Percentiles rank a stretch among this genome's conserved stretches.
These are phyloP conservation scores for Globomyces pollinis-pini DNA, from an alignment of 192 early-diverging fungal species.

Conservation along the genomic window DNA sequence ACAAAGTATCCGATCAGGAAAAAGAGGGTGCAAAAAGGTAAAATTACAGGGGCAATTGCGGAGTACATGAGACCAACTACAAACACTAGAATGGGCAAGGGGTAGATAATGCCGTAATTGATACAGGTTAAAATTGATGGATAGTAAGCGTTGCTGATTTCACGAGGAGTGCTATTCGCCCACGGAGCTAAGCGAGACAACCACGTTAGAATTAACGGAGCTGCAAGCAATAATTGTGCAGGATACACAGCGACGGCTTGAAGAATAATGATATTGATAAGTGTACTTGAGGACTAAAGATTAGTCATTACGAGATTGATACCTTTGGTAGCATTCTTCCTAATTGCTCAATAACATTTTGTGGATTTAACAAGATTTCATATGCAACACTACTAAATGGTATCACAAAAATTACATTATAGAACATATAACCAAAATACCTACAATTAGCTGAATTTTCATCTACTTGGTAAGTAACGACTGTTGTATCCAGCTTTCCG, in stretches of 20 bases:
- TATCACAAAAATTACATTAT: slow-evolving; percentile 39
- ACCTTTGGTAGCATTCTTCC: slow-evolving; percentile 11
- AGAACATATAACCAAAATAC: slow-evolving; percentile 43
- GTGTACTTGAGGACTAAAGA: slow-evolving; percentile 14
- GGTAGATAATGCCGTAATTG: slow-evolving; percentile 45
- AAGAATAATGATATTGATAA: slow-evolving; percentile 41
- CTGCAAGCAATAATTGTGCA: slow-evolving; percentile 37
- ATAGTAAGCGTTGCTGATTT: slow-evolving; percentile 42
- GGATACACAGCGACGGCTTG: slow-evolving; percentile 33
- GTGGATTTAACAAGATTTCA: slow-evolving; percentile 22
- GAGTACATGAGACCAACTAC: slow-evolving; percentile 41
- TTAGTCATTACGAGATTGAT: not conserved
- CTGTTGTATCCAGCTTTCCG: slow-evolving; percentile 44
- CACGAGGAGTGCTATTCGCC: slow-evolving; percentile 28
- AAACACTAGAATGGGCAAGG: slow-evolving; percentile 43
- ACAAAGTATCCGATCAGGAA: slow-evolving; percentile 42
- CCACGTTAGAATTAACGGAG: slow-evolving; percentile 38
- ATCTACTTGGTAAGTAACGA: slow-evolving; percentile 34
- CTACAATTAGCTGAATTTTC: slow-evolving; percentile 8
- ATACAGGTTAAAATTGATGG: slow-evolving; percentile 38
- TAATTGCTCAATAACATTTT: not conserved
- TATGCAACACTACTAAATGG: slow-evolving; percentile 17
- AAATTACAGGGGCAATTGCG: slow-evolving; percentile 39
- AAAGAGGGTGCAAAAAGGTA: slow-evolving; percentile 42
- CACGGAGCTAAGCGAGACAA: slow-evolving; percentile 19